Evolutionary conservation across 2,329 filamentous ascomycete species (phyloP).

Genomic region (Venturia pyrina): DNA sequence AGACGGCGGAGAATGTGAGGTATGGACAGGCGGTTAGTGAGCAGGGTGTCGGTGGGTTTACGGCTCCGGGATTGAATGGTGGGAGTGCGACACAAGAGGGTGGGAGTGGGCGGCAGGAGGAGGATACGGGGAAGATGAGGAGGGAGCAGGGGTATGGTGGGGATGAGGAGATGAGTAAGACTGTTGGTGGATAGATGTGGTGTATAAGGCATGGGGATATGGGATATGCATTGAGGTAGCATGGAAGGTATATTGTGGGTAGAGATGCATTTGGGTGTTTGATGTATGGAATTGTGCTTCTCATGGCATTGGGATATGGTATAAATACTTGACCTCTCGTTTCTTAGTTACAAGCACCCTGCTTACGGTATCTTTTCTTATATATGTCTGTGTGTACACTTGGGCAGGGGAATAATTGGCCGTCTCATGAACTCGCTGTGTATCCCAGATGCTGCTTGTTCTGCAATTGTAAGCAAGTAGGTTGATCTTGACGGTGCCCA

Average conservation of each 20-base stretch:
- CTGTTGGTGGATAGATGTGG: slow-evolving; percentile 38
- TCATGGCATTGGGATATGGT: too few relatives aligned
- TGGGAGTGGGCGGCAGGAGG: slow-evolving; percentile 28
- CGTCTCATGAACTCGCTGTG: too few relatives aligned
- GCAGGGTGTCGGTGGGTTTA: slow-evolving; percentile 36
- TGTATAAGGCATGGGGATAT: neutral
- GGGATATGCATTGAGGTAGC: neutral
- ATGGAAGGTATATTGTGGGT: neutral
- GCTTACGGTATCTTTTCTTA: too few relatives aligned
- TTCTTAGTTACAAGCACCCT: too few relatives aligned
- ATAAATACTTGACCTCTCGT: too few relatives aligned
- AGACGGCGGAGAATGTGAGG: slow-evolving; percentile 41
- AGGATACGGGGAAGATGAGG: slow-evolving; percentile 20
- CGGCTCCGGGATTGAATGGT: slow-evolving; percentile 28
- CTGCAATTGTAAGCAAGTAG: too few relatives aligned
- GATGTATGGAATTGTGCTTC: too few relatives aligned
- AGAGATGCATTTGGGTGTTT: neutral
- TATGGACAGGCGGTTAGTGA: slow-evolving; percentile 49
- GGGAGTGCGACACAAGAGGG: slow-evolving; percentile 29
- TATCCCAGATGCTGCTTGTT: too few relatives aligned
- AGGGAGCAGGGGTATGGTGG: slow-evolving; percentile 45
- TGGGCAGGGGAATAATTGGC: too few relatives aligned
- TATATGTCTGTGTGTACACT: too few relatives aligned
- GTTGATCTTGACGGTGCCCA: too few relatives aligned
- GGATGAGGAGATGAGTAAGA: slow-evolving; percentile 33